These are phyloP conservation scores for Vitis rupestris DNA, from an alignment of 164 flowering plant genomes.

Conservation along the genomic window DNA sequence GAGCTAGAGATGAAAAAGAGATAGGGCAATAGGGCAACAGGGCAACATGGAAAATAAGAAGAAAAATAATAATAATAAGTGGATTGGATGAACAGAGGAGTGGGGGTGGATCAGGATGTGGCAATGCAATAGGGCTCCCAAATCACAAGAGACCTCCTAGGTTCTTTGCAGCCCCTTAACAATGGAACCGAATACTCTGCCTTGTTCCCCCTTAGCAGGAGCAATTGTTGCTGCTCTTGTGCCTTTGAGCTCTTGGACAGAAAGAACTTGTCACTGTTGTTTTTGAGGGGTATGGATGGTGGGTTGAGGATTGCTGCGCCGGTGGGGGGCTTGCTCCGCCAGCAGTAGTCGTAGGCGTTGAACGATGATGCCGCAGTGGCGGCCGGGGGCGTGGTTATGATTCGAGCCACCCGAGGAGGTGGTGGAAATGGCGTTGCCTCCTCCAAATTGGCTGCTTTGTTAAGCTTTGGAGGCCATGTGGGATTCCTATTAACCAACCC, in stretches of 20 bases:
- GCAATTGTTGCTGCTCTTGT: conserved; percentile 26
- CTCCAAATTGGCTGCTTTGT: conserved; percentile 17
- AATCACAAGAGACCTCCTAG: conserved; percentile 41
- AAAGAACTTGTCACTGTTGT: conserved; percentile 7
- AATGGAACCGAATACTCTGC: conserved; percentile 34
- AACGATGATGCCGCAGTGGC: conserved; percentile 26
- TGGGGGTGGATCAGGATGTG: conserved; percentile 42
- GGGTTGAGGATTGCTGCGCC: conserved; percentile 8
- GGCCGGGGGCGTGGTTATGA: conserved; percentile 23
- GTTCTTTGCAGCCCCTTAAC: conserved; percentile 53
- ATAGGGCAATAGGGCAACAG: not conserved
- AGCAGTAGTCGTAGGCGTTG: conserved; percentile 58
- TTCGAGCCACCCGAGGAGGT: conserved; percentile 17
- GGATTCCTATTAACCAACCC: conserved; percentile 38
- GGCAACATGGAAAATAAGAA: not conserved
- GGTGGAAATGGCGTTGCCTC: conserved; percentile 38
- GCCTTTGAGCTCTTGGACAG: conserved; percentile 13
- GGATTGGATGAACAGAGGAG: not conserved
- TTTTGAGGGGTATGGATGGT: not conserved
- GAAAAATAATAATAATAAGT: not conserved
- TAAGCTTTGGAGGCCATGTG: conserved; percentile 29
- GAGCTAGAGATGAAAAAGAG: not conserved
- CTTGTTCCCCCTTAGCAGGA: conserved; percentile 29
- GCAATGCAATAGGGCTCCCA: conserved; percentile 76
- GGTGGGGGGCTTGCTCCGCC: conserved; percentile 41